Conservation (phyloP, 2,329 filamentous ascomycete genomes). For the Sclerotinia spermophila region DNA sequence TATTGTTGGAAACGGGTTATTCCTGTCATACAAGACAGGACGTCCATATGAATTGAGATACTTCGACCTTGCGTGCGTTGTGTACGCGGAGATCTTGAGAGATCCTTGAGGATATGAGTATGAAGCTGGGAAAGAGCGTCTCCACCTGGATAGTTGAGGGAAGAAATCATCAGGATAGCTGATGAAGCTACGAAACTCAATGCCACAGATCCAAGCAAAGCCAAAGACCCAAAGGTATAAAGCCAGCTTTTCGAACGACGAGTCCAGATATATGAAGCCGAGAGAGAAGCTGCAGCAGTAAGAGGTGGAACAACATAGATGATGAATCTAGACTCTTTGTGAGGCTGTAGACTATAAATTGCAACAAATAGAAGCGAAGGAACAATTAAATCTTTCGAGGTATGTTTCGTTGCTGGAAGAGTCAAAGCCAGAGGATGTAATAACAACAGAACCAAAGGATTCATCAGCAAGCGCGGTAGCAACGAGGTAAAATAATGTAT, state of each 20-base stretch:
- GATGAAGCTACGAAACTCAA: constrained; percentile 58
- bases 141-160: constrained; percentile 91
- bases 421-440: constrained; percentile 53
- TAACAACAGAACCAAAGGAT: constrained; percentile 61
- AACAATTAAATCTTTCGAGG: constrained; percentile 50
- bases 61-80: constrained; percentile 25
- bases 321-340: constrained; percentile 96
- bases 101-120: constrained; percentile 29
- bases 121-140: constrained; percentile 63
- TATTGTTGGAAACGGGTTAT: constrained; percentile 60
- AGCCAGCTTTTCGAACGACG: constrained; percentile 59
- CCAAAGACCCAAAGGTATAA: constrained; percentile 52
- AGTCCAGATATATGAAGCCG: constrained; percentile 66
- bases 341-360: constrained; percentile 82
- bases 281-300: constrained; percentile 71
- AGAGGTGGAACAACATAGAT: constrained; percentile 81
- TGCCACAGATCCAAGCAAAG: constrained; percentile 57
- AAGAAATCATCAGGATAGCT: constrained; percentile 71
- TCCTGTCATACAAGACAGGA: constrained; percentile 67
- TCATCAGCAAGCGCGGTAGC: constrained; percentile 78
- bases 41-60: constrained; percentile 58
- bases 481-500: constrained; percentile 82
- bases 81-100: constrained; percentile 29
- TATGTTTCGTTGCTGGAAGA: constrained; percentile 43
- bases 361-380: constrained; percentile 70